These are phyloP conservation scores for Blastobotrys proliferans DNA, from an alignment of 1,139 yeast genomes.

Conservation along the genomic window DNA sequence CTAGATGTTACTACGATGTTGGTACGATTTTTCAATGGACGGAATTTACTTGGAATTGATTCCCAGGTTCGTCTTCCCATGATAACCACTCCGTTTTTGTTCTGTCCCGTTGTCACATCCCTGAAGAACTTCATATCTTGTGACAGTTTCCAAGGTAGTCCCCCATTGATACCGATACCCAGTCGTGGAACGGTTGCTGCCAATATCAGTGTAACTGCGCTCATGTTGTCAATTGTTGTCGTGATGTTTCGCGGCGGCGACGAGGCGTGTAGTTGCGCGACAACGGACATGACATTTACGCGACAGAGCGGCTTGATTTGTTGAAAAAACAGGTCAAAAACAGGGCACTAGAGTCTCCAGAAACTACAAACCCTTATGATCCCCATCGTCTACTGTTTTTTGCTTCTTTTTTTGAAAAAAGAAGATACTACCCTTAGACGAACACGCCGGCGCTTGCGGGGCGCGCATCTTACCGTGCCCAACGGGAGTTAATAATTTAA, in stretches of 20 bases:
- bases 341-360: too few species aligned
- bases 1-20: constrained; percentile 71
- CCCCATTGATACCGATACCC: constrained; percentile 83
- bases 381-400: background rate
- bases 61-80: constrained; percentile 99
- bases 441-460: background rate
- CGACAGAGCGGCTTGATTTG: too few species aligned
- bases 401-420: background rate
- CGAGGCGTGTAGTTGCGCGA: too few species aligned
- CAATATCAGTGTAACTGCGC: constrained; percentile 47
- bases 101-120: constrained; percentile 54
- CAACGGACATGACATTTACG: too few species aligned
- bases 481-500: too few species aligned
- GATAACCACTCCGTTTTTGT: constrained; percentile 63
- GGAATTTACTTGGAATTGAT: constrained; percentile 75
- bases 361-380: too few species aligned
- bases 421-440: background rate
- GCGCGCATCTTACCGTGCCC: background rate
- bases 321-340: too few species aligned
- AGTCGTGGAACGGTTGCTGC: constrained; percentile 78
- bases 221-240: too few species aligned
- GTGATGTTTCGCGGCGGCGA: too few species aligned
- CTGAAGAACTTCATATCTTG: constrained; percentile 84
- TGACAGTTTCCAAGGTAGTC: constrained; percentile 82
- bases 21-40: constrained; percentile 74